Evolutionary conservation across 2,329 filamentous ascomycete genomes (phyloP).

Genomic region (Tolypocladium capitatum): DNA sequence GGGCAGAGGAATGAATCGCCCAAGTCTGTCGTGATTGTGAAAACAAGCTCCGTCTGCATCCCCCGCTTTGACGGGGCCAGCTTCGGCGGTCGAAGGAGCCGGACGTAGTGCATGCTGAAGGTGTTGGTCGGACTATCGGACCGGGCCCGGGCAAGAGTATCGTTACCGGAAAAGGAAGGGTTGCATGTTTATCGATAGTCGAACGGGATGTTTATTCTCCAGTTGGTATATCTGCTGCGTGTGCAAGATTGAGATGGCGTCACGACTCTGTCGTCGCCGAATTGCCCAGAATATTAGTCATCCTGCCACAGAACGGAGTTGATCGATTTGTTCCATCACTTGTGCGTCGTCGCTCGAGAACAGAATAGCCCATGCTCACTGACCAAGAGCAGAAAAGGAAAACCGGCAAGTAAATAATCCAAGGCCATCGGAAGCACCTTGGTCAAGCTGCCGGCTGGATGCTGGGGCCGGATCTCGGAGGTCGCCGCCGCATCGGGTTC

Average conservation of each 20-base stretch:
- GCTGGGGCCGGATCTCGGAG: not conserved
- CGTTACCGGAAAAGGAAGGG: not conserved
- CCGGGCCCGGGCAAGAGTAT: not conserved
- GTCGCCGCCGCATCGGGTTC: not conserved
- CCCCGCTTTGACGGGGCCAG: constrained; percentile 14
- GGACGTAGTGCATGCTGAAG: constrained; percentile 41
- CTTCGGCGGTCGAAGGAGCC: constrained; percentile 35
- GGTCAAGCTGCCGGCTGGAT: not conserved
- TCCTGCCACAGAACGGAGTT: not conserved
- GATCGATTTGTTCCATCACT: not conserved
- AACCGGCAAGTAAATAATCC: too few species aligned
- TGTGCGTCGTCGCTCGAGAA: not conserved
- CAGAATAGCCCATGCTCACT: not conserved
- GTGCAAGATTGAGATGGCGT: not conserved
- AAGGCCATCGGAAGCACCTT: not conserved
- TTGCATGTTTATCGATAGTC: not conserved
- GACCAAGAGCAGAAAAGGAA: not conserved
- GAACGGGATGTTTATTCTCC: too few species aligned
- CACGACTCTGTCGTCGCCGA: not conserved
- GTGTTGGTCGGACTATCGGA: not conserved
- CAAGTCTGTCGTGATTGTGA: constrained; percentile 45
- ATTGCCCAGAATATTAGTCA: not conserved
- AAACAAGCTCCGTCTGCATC: constrained; percentile 27
- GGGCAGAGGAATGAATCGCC: constrained; percentile 41
- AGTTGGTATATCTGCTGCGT: not conserved